Evolutionary conservation across 495 filamentous ascomycete genomes (phyloP).

Genomic region (Neurospora sp.): DNA sequence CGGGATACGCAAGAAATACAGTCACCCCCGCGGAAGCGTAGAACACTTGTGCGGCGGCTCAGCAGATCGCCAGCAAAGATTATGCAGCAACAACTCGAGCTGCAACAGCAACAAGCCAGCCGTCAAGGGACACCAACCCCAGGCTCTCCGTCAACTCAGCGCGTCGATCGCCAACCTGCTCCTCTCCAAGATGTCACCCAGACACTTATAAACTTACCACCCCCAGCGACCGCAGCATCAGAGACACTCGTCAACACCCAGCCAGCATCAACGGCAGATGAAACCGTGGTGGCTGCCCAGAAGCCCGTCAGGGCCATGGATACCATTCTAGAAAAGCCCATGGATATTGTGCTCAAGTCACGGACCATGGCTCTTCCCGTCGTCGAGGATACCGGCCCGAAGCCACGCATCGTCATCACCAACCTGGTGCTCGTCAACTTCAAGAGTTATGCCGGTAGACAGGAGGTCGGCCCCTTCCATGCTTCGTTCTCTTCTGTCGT

Average conservation of each 20-base stretch:
- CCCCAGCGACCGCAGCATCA: background rate
- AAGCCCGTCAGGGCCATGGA: constrained; percentile 64
- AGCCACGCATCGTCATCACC: constrained; percentile 80
- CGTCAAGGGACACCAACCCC: background rate
- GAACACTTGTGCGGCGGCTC: constrained; percentile 51
- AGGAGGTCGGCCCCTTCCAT: constrained; percentile 95
- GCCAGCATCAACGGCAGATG: constrained; percentile 15
- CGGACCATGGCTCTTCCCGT: constrained; percentile 57
- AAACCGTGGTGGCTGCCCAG: constrained; percentile 34
- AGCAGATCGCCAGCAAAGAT: constrained; percentile 2
- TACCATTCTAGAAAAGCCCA: constrained; percentile 72
- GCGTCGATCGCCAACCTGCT: constrained; percentile 35
- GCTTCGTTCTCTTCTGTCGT: constrained; percentile 98
- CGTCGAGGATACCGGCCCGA: constrained; percentile 63
- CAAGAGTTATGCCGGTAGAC: constrained; percentile 94
- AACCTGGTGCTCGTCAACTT: constrained; percentile 87
- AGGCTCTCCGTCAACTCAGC: background rate
- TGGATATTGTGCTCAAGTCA: constrained; percentile 90
- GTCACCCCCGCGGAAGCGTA: constrained; percentile 51
- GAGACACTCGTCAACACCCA: background rate
- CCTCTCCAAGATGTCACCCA: constrained; percentile 74
- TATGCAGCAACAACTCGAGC: background rate
- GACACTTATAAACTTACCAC: constrained; percentile 46
- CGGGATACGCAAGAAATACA: background rate
- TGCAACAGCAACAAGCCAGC: background rate